phyloP scores from a whole-genome alignment of 768 basidiomycete genomes.

The Neoboletus subvelutipes region DNA sequence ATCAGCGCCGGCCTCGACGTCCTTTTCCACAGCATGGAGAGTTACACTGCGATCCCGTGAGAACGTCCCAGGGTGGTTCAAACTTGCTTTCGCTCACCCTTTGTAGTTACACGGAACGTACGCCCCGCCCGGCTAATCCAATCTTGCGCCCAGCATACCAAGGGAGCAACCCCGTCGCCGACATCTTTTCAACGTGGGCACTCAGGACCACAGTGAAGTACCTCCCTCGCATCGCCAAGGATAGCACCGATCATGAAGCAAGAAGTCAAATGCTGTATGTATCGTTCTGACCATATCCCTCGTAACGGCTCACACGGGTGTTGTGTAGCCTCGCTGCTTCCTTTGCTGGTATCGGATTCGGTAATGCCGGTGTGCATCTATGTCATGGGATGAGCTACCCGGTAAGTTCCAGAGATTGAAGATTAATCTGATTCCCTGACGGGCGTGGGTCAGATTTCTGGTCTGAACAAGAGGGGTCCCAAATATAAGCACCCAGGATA shows the following conservation, averaged over 20 bases:
- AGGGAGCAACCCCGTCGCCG: conserved; percentile 91
- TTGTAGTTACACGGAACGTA: conserved; percentile 82
- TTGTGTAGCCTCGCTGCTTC: conserved; percentile 75
- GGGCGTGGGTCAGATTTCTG: conserved; percentile 64
- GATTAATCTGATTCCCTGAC: background rate
- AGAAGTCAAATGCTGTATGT: conserved; percentile 87
- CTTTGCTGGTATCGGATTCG: conserved; percentile 94
- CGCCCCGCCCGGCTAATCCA: conserved; percentile 87
- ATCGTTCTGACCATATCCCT: background rate
- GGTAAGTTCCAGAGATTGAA: conserved; percentile 41
- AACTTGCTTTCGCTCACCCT: conserved; percentile 5
- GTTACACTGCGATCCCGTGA: conserved; percentile 91
- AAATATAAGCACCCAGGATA: conserved; percentile 93
- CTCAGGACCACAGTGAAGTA: conserved; percentile 85
- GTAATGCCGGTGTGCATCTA: conserved; percentile 89
- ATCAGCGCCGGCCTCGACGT: conserved; percentile 96
- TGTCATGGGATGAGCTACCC: conserved; percentile 91
- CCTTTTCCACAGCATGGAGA: conserved; percentile 94
- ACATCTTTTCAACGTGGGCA: conserved; percentile 96
- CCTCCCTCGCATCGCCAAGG: conserved; percentile 81
- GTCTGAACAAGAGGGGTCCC: conserved; percentile 91
- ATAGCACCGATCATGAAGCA: conserved; percentile 78
- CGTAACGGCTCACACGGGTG: background rate
- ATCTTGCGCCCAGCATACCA: conserved; percentile 91
- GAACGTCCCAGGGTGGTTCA: conserved; percentile 21